Conservation (phyloP, 805 yeast species). For the Barnettozyma californica region DNA sequence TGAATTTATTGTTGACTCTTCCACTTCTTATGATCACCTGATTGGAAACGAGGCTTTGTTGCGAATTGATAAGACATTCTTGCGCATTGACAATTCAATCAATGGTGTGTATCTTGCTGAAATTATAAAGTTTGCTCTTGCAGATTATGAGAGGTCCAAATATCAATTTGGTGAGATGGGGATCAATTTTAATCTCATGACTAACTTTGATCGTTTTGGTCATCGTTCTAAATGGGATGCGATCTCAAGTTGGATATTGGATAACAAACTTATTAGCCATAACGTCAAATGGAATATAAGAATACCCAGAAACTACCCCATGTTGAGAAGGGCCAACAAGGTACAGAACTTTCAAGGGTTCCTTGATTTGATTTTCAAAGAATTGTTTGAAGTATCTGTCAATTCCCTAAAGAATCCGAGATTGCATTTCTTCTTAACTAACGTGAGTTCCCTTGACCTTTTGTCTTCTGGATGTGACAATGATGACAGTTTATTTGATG, state of each 20-base stretch:
- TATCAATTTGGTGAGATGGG: constrained; percentile 35
- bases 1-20: constrained; percentile 19
- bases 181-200: constrained; percentile 26
- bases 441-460: constrained; percentile 31
- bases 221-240: constrained; percentile 24
- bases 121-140: constrained; percentile 29
- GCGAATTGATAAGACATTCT: constrained; percentile 29
- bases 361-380: constrained; percentile 29
- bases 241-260: constrained; percentile 31
- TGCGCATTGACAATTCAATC: constrained; percentile 32
- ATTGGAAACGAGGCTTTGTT: constrained; percentile 24
- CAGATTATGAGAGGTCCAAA: constrained; percentile 33
- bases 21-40: constrained; percentile 17
- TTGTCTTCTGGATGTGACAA: constrained; percentile 21
- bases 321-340: constrained; percentile 17
- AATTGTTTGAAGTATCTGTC: constrained; percentile 26
- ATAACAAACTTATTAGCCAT: constrained; percentile 33
- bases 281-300: constrained; percentile 36
- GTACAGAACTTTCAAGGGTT: constrained; percentile 29
- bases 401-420: constrained; percentile 23
- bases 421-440: constrained; percentile 28
- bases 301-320: constrained; percentile 28
- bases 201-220: constrained; percentile 11
- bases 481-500: constrained; percentile 19
- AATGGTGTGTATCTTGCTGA: constrained; percentile 35